These are phyloP conservation scores for Trichoderma semiorbis DNA, from an alignment of 2,329 filamentous ascomycete species.

Conservation along the genomic window DNA sequence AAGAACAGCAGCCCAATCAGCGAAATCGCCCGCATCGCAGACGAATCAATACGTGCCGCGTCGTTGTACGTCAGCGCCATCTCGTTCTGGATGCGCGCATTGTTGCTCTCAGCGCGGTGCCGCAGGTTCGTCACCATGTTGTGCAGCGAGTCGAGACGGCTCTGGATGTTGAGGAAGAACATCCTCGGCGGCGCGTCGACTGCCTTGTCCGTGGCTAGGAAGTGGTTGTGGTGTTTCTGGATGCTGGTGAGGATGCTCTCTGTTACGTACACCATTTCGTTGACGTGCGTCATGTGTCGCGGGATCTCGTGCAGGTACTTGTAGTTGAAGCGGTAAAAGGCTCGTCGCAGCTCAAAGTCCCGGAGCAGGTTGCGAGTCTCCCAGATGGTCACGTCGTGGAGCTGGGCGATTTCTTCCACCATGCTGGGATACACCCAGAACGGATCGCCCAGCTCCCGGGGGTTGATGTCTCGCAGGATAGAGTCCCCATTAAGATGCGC, in stretches of 20 bases:
- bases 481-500: background rate
- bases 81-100: slow-evolving; percentile 50
- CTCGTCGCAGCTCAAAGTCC: slow-evolving; percentile 28
- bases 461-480: background rate
- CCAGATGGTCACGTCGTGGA: slow-evolving; percentile 40
- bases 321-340: slow-evolving; percentile 29
- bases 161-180: slow-evolving; percentile 25
- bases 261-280: slow-evolving; percentile 40
- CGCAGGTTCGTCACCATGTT: slow-evolving; percentile 35
- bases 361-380: slow-evolving; percentile 35
- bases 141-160: slow-evolving; percentile 33
- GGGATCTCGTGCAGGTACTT: slow-evolving; percentile 39
- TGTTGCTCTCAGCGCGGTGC: slow-evolving; percentile 37
- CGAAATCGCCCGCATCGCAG: slow-evolving; percentile 50
- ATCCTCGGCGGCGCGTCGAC: background rate
- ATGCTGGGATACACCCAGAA: slow-evolving; percentile 38
- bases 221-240: slow-evolving; percentile 28
- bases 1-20: slow-evolving; percentile 48
- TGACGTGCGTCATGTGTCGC: slow-evolving; percentile 43
- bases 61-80: slow-evolving; percentile 50
- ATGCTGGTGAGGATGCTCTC: slow-evolving; percentile 33
- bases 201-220: slow-evolving; percentile 12
- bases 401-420: slow-evolving; percentile 28
- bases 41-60: slow-evolving; percentile 44
- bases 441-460: slow-evolving; percentile 25